Base-by-base conservation (phyloP, 2,329 filamentous ascomycete genomes). In the Aspergillus transmontanensis region DNA sequence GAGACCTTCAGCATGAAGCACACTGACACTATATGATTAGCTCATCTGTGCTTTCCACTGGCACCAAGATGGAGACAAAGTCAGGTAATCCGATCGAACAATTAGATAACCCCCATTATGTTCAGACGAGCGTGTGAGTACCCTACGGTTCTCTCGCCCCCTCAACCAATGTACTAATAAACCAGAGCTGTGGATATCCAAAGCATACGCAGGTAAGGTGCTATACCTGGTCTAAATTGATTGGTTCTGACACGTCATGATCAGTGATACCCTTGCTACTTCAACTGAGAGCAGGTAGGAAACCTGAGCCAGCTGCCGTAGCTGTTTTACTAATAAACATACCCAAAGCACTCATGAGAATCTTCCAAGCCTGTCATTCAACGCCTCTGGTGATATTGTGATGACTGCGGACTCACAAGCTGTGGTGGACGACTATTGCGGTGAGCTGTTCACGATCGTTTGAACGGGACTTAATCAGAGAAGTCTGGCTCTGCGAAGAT, bases 371-470 rank as follows among this genome's bases (percentile, higher is more conserved):
- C 11, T 39, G 19, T 32, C 28, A 11, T 55, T 21, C 32, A 36
- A 36, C 19, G 21, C 2, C 51, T 21, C 34, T 9, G 30, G 51
- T 19, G 36, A 45, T 32, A 55, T 34, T 19, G 32, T 23, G 12
- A 58, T 48, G 39, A 26, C 26, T 10, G 46, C 21, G 26, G 16
- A 21, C 4, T 12, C 48, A n/a, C 39, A 26, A 45, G 30, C 11
- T 11, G 36, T 55, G 10, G n/a, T 46, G 14, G 60, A 54, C 21
- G 45, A 53, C 4, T 58, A 62, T 30, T 45, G 34, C 41, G 32
- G 39, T 16, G 55, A 54, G n/a, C 39, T 62, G 4, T 58, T 55
- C 23, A 54, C 48, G 11, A 45, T 54, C 10, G 46, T 61, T 14
- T 61, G 60, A 62, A 30, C 23, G n/a, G 5, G 4, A 5, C 23